Conservation (phyloP, 208 protist genomes). For the Acanthamoeba lenticulata region DNA sequence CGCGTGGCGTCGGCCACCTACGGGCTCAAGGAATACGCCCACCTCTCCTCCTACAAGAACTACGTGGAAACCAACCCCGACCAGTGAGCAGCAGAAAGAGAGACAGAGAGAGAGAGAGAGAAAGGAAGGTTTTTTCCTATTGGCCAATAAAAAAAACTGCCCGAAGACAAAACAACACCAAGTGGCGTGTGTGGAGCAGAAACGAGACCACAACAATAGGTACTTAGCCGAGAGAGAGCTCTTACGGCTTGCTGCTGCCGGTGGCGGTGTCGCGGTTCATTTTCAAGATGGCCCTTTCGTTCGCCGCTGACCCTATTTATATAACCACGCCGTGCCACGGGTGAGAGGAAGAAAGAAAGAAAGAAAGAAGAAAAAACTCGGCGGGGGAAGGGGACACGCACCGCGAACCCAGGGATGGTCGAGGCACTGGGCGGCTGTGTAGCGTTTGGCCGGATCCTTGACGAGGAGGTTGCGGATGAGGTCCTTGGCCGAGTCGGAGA, state of each 20-base stretch:
- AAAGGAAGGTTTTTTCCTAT: no score
- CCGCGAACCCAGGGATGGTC: conserved; percentile 82
- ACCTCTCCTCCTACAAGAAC: conserved; percentile 34
- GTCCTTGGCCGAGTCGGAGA: conserved; percentile 80
- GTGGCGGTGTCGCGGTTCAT: conserved; percentile 50
- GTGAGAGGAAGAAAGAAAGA: background rate
- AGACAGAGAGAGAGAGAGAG: no score
- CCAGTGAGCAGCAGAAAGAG: no score
- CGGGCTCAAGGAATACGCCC: conserved; percentile 29
- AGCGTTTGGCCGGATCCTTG: conserved; percentile 76
- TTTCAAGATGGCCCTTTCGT: conserved; percentile 1
- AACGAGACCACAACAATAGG: no score
- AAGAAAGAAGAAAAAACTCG: background rate
- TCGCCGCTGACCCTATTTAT: background rate
- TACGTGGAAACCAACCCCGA: conserved; percentile 5
- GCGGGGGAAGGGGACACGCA: background rate
- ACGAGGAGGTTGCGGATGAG: conserved; percentile 83
- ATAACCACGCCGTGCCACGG: background rate
- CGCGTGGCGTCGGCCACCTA: conserved; percentile 33
- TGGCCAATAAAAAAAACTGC: no score
- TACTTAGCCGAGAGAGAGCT: no score
- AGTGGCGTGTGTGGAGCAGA: no score
- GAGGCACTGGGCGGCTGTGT: conserved; percentile 79
- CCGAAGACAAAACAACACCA: no score
- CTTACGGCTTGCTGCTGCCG: no score